Conservation (phyloP, 495 filamentous ascomycete species). For the Haplographium delicatum region DNA sequence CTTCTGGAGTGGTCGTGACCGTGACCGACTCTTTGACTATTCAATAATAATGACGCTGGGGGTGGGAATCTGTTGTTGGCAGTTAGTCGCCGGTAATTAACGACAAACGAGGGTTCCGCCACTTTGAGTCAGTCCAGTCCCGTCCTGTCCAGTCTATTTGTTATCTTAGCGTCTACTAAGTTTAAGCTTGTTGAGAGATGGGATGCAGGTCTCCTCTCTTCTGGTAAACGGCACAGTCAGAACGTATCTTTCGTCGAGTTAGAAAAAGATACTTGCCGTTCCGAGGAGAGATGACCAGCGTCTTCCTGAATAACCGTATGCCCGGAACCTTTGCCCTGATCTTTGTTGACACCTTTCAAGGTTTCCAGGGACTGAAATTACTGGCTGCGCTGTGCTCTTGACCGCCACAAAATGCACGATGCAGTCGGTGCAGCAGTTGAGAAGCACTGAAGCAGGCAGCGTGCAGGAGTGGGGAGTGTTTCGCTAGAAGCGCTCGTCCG, state of each 20-base stretch:
- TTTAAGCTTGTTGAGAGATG: conserved; percentile 9
- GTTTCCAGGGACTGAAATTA: neutral
- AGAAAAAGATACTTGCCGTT: neutral
- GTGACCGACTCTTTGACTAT: conserved; percentile 4
- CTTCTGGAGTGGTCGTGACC: no score
- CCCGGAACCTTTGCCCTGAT: neutral
- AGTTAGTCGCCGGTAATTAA: neutral
- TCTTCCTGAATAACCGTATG: no score
- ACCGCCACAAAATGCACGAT: conserved; percentile 16
- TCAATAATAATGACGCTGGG: neutral
- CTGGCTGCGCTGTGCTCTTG: conserved; percentile 2
- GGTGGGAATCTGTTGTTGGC: neutral
- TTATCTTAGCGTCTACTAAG: neutral
- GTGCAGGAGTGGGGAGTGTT: conserved; percentile 4
- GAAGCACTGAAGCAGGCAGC: neutral
- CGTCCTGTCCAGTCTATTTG: no score
- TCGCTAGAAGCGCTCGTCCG: neutral
- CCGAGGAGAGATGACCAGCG: neutral
- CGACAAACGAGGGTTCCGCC: conserved; percentile 2
- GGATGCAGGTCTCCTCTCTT: neutral
- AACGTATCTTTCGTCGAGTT: neutral
- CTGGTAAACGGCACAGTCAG: neutral
- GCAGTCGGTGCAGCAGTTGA: conserved; percentile 6
- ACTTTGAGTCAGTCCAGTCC: no score
- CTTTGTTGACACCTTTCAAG: conserved; percentile 5